Conservation (phyloP, 805 yeast species). For the Cyberlindnera mississippiensis region DNA sequence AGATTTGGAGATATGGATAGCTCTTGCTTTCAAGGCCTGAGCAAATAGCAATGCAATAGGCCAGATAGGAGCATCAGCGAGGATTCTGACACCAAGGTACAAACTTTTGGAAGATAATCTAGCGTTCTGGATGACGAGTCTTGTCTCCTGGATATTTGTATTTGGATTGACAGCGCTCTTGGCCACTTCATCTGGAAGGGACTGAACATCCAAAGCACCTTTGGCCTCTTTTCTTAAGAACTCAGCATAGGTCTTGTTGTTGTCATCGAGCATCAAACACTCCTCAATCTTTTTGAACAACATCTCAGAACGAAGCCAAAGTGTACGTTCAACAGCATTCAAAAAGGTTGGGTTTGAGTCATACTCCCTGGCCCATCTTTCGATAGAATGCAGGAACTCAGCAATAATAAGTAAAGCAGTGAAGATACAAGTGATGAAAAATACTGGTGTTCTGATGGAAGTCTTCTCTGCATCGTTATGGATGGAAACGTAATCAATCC, state of each 20-base stretch:
- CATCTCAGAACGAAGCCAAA: slow-evolving; percentile 63
- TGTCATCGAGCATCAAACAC: slow-evolving; percentile 48
- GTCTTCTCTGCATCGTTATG: slow-evolving; percentile 62
- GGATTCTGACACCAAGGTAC: slow-evolving; percentile 67
- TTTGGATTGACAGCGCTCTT: slow-evolving; percentile 44
- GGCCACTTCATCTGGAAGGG: slow-evolving; percentile 47
- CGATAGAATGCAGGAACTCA: slow-evolving; percentile 56
- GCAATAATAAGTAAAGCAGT: slow-evolving; percentile 59
- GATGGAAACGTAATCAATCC: slow-evolving; percentile 70
- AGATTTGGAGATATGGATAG: slow-evolving; percentile 35
- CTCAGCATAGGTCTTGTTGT: slow-evolving; percentile 55
- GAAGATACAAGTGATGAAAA: slow-evolving; percentile 67
- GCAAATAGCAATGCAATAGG: slow-evolving; percentile 77
- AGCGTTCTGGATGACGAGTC: slow-evolving; percentile 44
- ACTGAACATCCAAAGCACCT: slow-evolving; percentile 53
- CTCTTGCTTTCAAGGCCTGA: slow-evolving; percentile 69
- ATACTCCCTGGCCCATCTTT: slow-evolving; percentile 43
- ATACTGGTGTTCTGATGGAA: slow-evolving; percentile 70
- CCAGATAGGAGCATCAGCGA: slow-evolving; percentile 87
- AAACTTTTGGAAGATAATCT: slow-evolving; percentile 53
- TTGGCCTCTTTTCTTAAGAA: slow-evolving; percentile 54
- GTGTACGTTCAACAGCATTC: slow-evolving; percentile 49
- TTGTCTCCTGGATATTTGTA: slow-evolving; percentile 39
- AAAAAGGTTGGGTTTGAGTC: slow-evolving; percentile 28
- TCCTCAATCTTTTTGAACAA: slow-evolving; percentile 58